phyloP scores from a whole-genome alignment of 805 yeast genomes.

The Brettanomyces naardenensis region DNA sequence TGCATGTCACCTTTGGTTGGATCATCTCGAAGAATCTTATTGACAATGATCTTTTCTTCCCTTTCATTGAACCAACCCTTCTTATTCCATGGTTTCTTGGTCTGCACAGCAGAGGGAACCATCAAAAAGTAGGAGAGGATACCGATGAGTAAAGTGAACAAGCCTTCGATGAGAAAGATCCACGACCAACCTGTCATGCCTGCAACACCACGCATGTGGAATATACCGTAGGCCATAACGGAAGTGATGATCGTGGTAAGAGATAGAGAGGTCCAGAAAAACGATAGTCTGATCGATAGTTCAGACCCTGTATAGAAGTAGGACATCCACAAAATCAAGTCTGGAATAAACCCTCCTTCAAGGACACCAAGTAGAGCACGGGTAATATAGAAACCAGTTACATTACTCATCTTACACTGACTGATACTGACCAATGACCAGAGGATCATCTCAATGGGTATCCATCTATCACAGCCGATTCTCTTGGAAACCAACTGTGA shows the following conservation, averaged over 20 bases:
- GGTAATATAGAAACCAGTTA: conserved; percentile 36
- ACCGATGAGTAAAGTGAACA: conserved; percentile 48
- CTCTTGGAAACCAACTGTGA: conserved; percentile 59
- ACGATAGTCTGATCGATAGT: conserved; percentile 48
- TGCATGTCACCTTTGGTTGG: conserved; percentile 60
- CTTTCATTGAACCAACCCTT: conserved; percentile 39
- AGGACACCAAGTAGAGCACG: conserved; percentile 46
- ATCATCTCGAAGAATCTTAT: conserved; percentile 53
- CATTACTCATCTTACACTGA: conserved; percentile 38
- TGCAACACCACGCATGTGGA: conserved; percentile 37
- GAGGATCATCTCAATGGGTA: conserved; percentile 46
- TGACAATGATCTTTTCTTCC: conserved; percentile 51
- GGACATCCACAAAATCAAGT: conserved; percentile 53
- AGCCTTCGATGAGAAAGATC: conserved; percentile 59
- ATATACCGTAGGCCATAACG: conserved; percentile 41
- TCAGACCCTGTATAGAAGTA: conserved; percentile 58
- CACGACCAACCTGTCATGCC: conserved; percentile 56
- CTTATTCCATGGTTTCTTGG: conserved; percentile 20
- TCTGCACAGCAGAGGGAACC: conserved; percentile 29
- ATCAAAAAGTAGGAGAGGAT: conserved; percentile 23
- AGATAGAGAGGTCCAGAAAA: conserved; percentile 52
- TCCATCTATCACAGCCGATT: conserved; percentile 56
- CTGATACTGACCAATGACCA: conserved; percentile 52
- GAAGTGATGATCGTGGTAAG: conserved; percentile 38
- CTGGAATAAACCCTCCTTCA: conserved; percentile 71